Evolutionary conservation across 495 filamentous ascomycete species (phyloP), one percentile per base, ranked within the genome.

Genomic region (Lichina pygmaea): DNA sequence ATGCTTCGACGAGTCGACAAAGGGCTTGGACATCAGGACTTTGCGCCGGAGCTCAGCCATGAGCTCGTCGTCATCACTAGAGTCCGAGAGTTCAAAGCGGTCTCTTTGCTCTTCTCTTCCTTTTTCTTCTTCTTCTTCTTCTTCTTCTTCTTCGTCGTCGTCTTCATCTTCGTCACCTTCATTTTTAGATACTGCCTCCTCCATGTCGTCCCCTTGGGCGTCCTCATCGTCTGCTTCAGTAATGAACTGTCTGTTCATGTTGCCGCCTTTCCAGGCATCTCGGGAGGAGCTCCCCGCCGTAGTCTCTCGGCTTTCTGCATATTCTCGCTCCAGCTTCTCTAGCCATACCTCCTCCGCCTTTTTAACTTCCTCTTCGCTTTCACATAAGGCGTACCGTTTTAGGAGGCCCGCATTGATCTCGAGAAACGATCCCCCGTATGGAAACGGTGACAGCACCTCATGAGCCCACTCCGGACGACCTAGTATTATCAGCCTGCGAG

Each of bases 1-100:
- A 30, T 57, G 54, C 11, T 65, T 55, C 38, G 64, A 49, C 10
- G 72, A 72, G 51, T 81, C 81, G 38, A 78, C 64, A 51, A 94
- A 97, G 0, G 81, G 67, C 51, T 85, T 93, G 5, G 86, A 93
- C 2, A 71, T 74, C 3, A 95, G 66, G 16, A 93, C 81, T 52
- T 78, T 77, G 38, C 73, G 73, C 37, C 89, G 66, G 31, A 97
- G 73, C 51, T 89, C 84, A 38, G 82, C 86, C 81, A 93, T 94
- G 54, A 91, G 79, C 46, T 76, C 81, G 46, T 78, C 78, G 42
- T 82, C 81, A 52, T 91, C 80, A 11, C 80, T 76, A 9, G 81
- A 75, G 6, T 78, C 77, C 34, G 80, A 79, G 37, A 86, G 70
- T 17, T 71, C 77, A 47, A 74, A 81, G 1, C 73, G 75, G 51